Percentiles rank a stretch among this genome's conserved stretches.
These are phyloP conservation scores for Haplosporangium gracile DNA, from an alignment of 192 early-diverging fungal genomes.

Conservation along the genomic window DNA sequence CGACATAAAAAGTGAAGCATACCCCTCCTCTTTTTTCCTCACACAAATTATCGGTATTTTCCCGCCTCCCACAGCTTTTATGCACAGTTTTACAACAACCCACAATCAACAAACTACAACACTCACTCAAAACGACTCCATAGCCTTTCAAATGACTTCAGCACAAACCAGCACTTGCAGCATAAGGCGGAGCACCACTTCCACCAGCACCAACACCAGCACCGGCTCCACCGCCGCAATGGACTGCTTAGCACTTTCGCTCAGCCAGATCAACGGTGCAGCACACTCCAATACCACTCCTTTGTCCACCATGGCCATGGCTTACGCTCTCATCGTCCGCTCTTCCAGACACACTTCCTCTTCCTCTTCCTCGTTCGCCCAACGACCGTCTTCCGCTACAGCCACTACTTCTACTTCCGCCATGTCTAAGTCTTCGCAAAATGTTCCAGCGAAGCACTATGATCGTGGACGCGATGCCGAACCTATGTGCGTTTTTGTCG, in stretches of 20 bases:
- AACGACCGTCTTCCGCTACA: neutral
- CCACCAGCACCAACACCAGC: neutral
- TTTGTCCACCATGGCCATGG: conserved; percentile 1
- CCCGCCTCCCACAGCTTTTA: neutral
- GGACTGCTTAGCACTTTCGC: neutral
- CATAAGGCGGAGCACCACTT: neutral
- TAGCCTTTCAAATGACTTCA: neutral
- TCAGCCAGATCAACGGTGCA: neutral
- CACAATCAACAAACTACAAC: neutral
- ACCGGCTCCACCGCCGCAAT: neutral
- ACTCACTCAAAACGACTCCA: neutral
- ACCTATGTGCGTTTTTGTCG: neutral
- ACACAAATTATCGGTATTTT: neutral
- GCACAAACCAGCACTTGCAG: neutral
- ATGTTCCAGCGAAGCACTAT: neutral
- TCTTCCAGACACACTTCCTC: neutral
- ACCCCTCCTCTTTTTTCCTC: neutral
- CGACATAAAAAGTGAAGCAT: neutral
- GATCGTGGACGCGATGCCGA: neutral
- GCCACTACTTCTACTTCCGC: neutral
- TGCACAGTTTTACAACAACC: neutral
- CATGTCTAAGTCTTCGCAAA: neutral
- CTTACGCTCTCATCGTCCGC: neutral
- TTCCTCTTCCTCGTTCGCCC: neutral
- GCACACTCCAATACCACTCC: neutral